Conservation (phyloP, 129 eudicot genomes). For the Escallonia herrerae region DNA sequence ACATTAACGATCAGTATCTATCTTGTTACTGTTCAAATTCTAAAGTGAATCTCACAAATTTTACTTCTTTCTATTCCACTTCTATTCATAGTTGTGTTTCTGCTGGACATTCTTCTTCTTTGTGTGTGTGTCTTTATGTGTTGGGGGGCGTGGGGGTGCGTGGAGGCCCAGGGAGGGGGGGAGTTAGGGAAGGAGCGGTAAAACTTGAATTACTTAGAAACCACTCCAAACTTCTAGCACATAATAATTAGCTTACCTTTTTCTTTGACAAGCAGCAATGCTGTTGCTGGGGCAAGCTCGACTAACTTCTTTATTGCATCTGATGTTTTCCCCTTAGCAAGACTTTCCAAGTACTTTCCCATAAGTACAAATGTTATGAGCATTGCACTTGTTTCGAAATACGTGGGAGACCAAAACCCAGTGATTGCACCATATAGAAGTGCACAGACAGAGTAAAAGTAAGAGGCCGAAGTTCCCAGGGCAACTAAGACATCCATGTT, state of each 20-base stretch:
- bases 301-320: slow-evolving; percentile 94
- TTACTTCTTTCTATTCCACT: no score
- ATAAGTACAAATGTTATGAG: slow-evolving; percentile 82
- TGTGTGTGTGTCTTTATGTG: background rate
- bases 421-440: slow-evolving; percentile 87
- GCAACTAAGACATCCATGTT: slow-evolving; percentile 99
- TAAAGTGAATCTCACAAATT: background rate
- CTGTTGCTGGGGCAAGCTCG: slow-evolving; percentile 92
- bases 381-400: slow-evolving; percentile 98
- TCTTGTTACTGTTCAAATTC: background rate
- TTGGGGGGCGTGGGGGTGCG: no score
- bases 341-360: slow-evolving; percentile 86
- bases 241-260: slow-evolving; percentile 35
- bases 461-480: slow-evolving; percentile 91
- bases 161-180: background rate
- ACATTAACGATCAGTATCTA: background rate
- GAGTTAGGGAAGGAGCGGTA: no score
- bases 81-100: no score
- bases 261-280: slow-evolving; percentile 68
- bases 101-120: background rate
- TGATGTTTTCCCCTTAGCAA: slow-evolving; percentile 97
- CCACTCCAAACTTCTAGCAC: no score
- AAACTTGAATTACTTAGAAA: background rate
- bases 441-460: slow-evolving; percentile 82
- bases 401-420: slow-evolving; percentile 94